A percentile compares a stretch with the other conserved stretches of the same genome.
phyloP scores from a whole-genome alignment of 2,329 filamentous ascomycete genomes.

The Apiospora aurea region DNA sequence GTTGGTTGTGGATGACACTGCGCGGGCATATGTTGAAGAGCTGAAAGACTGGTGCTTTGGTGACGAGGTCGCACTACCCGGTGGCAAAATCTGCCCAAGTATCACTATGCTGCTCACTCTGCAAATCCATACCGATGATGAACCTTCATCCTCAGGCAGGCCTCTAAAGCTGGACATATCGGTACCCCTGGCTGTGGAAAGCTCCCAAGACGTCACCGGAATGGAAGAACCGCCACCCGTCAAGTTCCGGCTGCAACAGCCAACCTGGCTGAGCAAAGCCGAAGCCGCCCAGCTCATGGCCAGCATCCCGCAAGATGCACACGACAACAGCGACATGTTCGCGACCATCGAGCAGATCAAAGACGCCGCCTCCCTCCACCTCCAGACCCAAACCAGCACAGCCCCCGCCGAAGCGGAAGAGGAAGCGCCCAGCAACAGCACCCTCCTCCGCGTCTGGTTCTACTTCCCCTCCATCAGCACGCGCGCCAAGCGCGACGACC shows the following conservation, averaged over 20 bases:
- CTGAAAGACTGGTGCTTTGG: conserved; percentile 28
- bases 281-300: conserved; percentile 48
- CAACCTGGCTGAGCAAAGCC: conserved; percentile 59
- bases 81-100: not conserved
- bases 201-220: conserved; percentile 24
- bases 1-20: conserved; percentile 38
- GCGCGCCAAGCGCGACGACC: conserved; percentile 63
- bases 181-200: conserved; percentile 41
- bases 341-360: conserved; percentile 52
- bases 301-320: conserved; percentile 48
- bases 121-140: conserved; percentile 30
- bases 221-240: conserved; percentile 48
- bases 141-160: not conserved
- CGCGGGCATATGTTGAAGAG: conserved; percentile 19
- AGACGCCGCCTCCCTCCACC: not conserved
- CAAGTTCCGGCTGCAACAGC: conserved; percentile 54
- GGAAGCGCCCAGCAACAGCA: not conserved
- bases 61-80: not conserved
- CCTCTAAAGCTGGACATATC: conserved; percentile 45
- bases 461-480: conserved; percentile 69
- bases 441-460: conserved; percentile 64
- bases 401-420: not conserved
- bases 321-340: conserved; percentile 51
- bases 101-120: conserved; percentile 40
- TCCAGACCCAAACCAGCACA: not conserved